Conservation (phyloP, 208 protist species). For the Blechomonas ayalai region DNA sequence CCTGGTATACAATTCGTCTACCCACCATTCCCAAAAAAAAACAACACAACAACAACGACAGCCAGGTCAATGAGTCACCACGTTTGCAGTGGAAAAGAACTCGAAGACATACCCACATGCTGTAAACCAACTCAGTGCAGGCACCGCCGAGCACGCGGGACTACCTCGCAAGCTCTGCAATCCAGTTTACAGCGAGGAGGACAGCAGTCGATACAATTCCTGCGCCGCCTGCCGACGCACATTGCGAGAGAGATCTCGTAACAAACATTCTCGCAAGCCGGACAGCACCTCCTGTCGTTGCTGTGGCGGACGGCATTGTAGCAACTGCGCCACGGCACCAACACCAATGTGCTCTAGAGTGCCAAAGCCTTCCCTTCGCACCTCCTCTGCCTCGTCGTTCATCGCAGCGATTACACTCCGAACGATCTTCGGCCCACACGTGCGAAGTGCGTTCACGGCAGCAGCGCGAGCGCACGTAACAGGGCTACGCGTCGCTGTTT, state of each 20-base stretch:
- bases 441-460: constrained; percentile 52
- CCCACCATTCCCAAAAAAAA: no score
- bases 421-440: constrained; percentile 42
- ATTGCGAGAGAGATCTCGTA: constrained; percentile 30
- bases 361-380: constrained; percentile 49
- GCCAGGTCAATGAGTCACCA: no score
- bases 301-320: constrained; percentile 22
- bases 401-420: constrained; percentile 50
- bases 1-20: no score
- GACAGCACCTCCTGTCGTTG: constrained; percentile 39
- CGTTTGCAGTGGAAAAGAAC: constrained; percentile 1
- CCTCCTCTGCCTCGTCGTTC: constrained; percentile 40
- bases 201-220: constrained; percentile 37
- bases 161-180: no score
- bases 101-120: background rate
- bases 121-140: no score
- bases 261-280: constrained; percentile 51
- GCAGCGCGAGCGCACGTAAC: constrained; percentile 22
- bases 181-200: no score
- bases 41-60: no score
- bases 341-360: constrained; percentile 36
- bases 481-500: constrained; percentile 37
- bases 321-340: constrained; percentile 17
- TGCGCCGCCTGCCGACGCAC: constrained; percentile 21
- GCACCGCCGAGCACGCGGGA: no score